Percentiles rank a stretch among this genome's conserved stretches.
Conservation (phyloP, 441 rosid genomes). For the Adansonia gregorii region DNA sequence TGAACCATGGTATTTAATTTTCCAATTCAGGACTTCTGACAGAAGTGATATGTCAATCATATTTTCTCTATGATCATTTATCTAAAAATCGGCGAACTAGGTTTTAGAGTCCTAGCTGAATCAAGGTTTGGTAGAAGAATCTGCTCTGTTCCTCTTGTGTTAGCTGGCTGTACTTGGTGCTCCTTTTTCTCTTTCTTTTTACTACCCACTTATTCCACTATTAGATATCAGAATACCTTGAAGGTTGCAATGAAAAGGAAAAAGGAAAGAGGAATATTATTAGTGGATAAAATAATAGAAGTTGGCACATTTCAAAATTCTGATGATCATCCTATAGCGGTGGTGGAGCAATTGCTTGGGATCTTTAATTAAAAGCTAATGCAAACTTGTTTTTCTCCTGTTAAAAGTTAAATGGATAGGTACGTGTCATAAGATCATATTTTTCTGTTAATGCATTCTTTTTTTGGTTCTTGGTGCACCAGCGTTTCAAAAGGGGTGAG, state of each 20-base stretch:
- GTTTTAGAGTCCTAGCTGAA: neutral
- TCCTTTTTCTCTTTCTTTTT: neutral
- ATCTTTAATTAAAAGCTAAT: neutral
- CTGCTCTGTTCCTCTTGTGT: neutral
- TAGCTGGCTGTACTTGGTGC: neutral
- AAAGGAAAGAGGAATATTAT: neutral
- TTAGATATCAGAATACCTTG: neutral
- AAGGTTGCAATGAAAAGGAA: neutral
- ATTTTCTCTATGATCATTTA: neutral
- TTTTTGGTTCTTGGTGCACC: conserved; percentile 25
- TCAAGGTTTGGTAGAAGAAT: conserved; percentile 1
- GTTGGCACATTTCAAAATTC: neutral
- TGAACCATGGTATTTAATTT: neutral
- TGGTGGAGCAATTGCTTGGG: neutral
- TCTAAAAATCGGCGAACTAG: neutral
- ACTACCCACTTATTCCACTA: neutral
- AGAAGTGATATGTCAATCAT: neutral
- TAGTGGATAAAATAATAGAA: neutral
- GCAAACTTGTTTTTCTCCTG: conserved; percentile 4
- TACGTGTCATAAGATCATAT: neutral
- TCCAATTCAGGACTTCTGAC: neutral
- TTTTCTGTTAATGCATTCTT: neutral
- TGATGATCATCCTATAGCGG: neutral
- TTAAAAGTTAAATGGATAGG: conserved; percentile 1
- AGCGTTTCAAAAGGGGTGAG: conserved; percentile 79